Base-by-base conservation (phyloP, 345 rosid species). In the Hibiscus syriacus region DNA sequence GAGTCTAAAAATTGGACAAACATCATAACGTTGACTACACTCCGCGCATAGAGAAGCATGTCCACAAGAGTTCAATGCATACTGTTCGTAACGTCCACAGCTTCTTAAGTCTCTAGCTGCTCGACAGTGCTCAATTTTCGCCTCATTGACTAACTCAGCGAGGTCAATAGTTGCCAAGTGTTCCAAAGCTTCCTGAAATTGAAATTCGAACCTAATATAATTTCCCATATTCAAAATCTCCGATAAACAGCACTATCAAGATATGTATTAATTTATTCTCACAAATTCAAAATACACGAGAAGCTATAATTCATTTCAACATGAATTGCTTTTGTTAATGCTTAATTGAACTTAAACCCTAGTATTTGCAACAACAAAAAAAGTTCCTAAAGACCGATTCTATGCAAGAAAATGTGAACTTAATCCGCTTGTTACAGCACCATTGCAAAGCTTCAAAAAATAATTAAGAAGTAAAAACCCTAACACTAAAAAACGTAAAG, bases 81-180 rank as follows among this genome's bases (percentile, higher is more conserved):
- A 69, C 60, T 82, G 83, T 17, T 92, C 99, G 70, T 74, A 82
- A 45, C 90, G 83, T 29, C 90, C 98, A 46, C 99, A 92, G 72
- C 97, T 87, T 62, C 93, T 75, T 81, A 92, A 79, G 81, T 95
- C 96, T 72, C 99, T 90, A 67, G 94, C 80, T n/a, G 98, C 99
- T 38, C 99, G 81, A 56, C 99, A 95, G 1, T 68, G 78, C 82
- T 95, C 99, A 54, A 83, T 77, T 76, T 92, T 95, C 0, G 93
- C 99, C 78, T 95, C 98, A 34, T 83, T 83, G 69, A 90, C 79
- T 72, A 94, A 72, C 59, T 92, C 96, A 46, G 80, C 79, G 70
- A 88, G 87, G 69, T 90, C 92, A 17, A 85, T 73, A 55, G 84
- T 85, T 32, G 98, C 95, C 72, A 94, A 77, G 77, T 83, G 90